A percentile compares a stretch with the other conserved stretches of the same genome.
phyloP scores from a whole-genome alignment of 2,329 filamentous ascomycete genomes.

The Xylaria polymorpha region DNA sequence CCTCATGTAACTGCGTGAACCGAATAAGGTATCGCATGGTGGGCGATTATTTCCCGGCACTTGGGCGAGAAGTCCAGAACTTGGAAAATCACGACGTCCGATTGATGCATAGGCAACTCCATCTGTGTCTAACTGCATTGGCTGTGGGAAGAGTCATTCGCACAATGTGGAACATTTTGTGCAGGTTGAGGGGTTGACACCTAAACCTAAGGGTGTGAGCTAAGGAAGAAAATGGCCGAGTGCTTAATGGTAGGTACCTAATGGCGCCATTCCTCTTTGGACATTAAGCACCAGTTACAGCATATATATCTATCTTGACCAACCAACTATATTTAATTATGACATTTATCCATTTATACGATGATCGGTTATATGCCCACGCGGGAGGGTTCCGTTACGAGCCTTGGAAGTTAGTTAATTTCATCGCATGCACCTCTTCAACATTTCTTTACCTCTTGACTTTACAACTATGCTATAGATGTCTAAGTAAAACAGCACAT shows the following conservation, averaged over 20 bases:
- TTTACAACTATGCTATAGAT: slow-evolving; percentile 2
- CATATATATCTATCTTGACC: background rate
- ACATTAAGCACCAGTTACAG: slow-evolving; percentile 22
- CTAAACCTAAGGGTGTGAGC: slow-evolving; percentile 36
- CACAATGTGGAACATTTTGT: slow-evolving; percentile 16
- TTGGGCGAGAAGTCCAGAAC: background rate
- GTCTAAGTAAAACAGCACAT: background rate
- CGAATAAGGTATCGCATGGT: slow-evolving; percentile 84
- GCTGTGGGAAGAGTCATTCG: slow-evolving; percentile 27
- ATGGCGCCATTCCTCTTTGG: slow-evolving; percentile 31
- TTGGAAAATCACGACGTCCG: slow-evolving; percentile 22
- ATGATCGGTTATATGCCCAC: background rate
- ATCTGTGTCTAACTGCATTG: slow-evolving; percentile 36
- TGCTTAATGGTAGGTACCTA: too few relatives aligned
- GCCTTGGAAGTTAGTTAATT: background rate
- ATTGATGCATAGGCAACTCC: slow-evolving; percentile 34
- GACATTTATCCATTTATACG: background rate
- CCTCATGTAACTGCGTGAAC: slow-evolving; percentile 89
- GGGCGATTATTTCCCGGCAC: slow-evolving; percentile 1
- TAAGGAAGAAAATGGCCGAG: slow-evolving; percentile 40
- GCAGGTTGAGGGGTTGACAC: slow-evolving; percentile 16
- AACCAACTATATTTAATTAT: background rate
- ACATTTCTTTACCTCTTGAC: background rate
- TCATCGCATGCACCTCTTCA: slow-evolving; percentile 2
- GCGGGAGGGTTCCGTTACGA: slow-evolving; percentile 20